phyloP scores from a whole-genome alignment of 2,329 filamentous ascomycete species.

The Tolypocladium sp. region DNA sequence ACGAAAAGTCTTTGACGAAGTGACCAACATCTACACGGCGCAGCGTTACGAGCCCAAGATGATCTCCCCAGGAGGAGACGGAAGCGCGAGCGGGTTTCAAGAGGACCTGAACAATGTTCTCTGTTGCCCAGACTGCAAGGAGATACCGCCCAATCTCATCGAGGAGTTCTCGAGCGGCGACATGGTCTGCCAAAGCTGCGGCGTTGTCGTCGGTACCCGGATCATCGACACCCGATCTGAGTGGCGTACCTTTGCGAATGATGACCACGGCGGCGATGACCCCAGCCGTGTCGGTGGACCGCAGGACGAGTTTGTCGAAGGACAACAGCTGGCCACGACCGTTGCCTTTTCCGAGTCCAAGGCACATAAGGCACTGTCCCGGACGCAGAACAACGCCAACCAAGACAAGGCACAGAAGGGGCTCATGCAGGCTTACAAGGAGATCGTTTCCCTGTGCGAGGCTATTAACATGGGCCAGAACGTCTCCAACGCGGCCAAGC shows the following conservation, averaged over 20 bases:
- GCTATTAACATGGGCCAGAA: constrained; percentile 71
- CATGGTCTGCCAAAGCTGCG: constrained; percentile 86
- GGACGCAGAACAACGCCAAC: constrained; percentile 78
- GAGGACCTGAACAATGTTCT: constrained; percentile 82
- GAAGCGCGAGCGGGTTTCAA: constrained; percentile 41
- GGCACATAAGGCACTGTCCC: constrained; percentile 64
- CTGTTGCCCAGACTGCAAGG: constrained; percentile 84
- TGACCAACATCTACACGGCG: constrained; percentile 32
- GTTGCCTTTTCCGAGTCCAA: constrained; percentile 76
- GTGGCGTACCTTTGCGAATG: constrained; percentile 98
- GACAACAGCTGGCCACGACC: constrained; percentile 78
- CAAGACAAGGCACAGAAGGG: constrained; percentile 77
- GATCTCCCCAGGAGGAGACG: constrained; percentile 29
- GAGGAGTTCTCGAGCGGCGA: constrained; percentile 91
- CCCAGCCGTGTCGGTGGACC: constrained; percentile 96
- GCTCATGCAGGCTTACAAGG: constrained; percentile 76
- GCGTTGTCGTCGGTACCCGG: constrained; percentile 79
- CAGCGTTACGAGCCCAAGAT: constrained; percentile 35
- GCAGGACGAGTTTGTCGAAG: constrained; percentile 81
- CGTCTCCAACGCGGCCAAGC: constrained; percentile 83
- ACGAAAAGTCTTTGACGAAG: constrained; percentile 29
- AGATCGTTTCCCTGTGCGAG: constrained; percentile 83
- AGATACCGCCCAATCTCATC: constrained; percentile 82
- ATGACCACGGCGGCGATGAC: constrained; percentile 93
- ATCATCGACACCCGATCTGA: constrained; percentile 95